These are phyloP conservation scores for Boletus patriciae DNA, from an alignment of 768 basidiomycete genomes.

Conservation along the genomic window DNA sequence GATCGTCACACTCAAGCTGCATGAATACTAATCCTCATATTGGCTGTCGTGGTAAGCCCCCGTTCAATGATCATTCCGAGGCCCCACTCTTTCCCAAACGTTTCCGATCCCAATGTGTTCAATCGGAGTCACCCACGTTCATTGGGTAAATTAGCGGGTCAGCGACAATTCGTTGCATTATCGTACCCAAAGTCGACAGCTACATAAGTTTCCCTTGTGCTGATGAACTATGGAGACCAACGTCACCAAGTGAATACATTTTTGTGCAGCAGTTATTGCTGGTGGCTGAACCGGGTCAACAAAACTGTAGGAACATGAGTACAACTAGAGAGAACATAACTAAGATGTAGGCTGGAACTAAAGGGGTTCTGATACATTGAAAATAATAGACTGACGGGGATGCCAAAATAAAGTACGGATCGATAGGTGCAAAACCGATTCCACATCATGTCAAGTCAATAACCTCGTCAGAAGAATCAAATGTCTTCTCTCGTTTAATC, in stretches of 20 bases:
- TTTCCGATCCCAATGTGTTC: background rate
- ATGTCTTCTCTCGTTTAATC: conserved; percentile 25
- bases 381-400: background rate
- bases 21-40: background rate
- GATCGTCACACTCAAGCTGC: background rate
- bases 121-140: background rate
- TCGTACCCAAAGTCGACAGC: conserved; percentile 6
- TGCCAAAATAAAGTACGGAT: background rate
- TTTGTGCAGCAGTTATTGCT: background rate
- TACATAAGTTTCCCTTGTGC: background rate
- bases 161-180: background rate
- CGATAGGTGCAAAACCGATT: background rate
- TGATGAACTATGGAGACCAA: background rate
- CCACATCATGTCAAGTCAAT: conserved; percentile 32
- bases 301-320: background rate
- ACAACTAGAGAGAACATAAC: background rate
- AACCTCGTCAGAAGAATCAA: conserved; percentile 21
- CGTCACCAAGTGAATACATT: background rate
- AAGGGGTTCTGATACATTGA: background rate
- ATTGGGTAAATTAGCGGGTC: background rate
- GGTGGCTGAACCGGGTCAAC: background rate
- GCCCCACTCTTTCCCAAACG: background rate
- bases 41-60: background rate
- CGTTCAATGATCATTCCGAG: background rate
- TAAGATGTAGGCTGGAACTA: background rate